Conservation (phyloP, 2,329 filamentous ascomycete genomes). For the Exophiala oligosperma region DNA sequence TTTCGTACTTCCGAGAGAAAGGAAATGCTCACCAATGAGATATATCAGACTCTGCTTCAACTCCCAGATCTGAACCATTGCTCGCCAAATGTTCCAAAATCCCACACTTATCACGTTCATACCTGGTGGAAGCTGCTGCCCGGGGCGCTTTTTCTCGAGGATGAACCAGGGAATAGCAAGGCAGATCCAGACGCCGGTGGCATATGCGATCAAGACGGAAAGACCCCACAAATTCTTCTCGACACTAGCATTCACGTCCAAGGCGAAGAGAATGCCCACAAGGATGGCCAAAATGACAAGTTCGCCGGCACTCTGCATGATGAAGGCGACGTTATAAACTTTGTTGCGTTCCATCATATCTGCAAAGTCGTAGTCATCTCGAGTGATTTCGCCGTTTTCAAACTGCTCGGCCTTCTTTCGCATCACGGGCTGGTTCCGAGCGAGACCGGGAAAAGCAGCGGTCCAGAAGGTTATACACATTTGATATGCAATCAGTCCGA, state of each 20-base stretch:
- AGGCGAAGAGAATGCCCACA: slow-evolving; percentile 62
- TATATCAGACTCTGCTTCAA: slow-evolving; percentile 67
- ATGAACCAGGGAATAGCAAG: slow-evolving; percentile 68
- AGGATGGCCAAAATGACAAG: slow-evolving; percentile 64
- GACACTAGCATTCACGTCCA: slow-evolving; percentile 59
- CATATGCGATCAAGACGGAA: slow-evolving; percentile 65
- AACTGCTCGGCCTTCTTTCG: slow-evolving; percentile 52
- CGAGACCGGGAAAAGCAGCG: slow-evolving; percentile 61
- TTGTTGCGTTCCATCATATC: slow-evolving; percentile 65
- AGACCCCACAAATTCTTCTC: slow-evolving; percentile 67
- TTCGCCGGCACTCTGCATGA: slow-evolving; percentile 62
- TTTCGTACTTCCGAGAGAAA: neutral
- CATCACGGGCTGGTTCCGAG: slow-evolving; percentile 54
- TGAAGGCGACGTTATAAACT: slow-evolving; percentile 64
- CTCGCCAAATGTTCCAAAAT: slow-evolving; percentile 62
- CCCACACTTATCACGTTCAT: slow-evolving; percentile 57
- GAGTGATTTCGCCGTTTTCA: slow-evolving; percentile 53
- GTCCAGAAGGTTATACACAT: slow-evolving; percentile 70
- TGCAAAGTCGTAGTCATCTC: slow-evolving; percentile 60
- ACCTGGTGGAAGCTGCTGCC: slow-evolving; percentile 50
- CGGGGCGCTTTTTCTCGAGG: slow-evolving; percentile 63
- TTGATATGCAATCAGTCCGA: slow-evolving; percentile 66
- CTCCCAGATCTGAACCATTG: slow-evolving; percentile 61
- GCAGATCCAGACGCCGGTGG: slow-evolving; percentile 63
- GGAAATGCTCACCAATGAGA: slow-evolving; percentile 51